Evolutionary conservation across 2,329 filamentous ascomycete genomes (phyloP).

Genomic region (Biscogniauxia mediterranea): DNA sequence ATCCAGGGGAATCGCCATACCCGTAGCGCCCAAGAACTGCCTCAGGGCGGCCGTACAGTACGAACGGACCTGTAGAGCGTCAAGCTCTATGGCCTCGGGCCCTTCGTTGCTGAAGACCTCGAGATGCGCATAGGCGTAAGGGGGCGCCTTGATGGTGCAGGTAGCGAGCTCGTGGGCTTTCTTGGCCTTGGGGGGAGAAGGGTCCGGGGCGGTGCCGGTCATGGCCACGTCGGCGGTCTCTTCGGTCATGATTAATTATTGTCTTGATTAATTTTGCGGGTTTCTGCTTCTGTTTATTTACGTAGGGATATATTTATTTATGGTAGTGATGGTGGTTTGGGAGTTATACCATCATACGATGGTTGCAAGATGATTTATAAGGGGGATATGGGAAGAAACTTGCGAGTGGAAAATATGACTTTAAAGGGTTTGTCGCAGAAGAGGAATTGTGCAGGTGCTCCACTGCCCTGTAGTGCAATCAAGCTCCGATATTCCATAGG

Average conservation of each 20-base stretch:
- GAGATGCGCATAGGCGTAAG: constrained; percentile 58
- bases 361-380: neutral
- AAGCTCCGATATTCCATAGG: neutral
- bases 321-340: neutral
- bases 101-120: constrained; percentile 40
- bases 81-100: constrained; percentile 39
- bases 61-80: constrained; percentile 60
- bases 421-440: no score
- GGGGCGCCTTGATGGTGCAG: constrained; percentile 49
- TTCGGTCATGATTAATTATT: no score
- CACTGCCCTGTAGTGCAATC: neutral
- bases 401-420: no score
- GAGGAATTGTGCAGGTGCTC: no score
- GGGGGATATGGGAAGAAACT: no score
- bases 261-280: no score
- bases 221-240: neutral
- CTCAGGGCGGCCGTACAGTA: constrained; percentile 63
- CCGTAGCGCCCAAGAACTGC: constrained; percentile 69
- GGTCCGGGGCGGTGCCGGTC: neutral
- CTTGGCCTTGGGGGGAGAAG: constrained; percentile 19
- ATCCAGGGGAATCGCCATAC: constrained; percentile 66
- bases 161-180: constrained; percentile 50
- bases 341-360: neutral
- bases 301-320: neutral
- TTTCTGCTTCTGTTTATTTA: no score